These are phyloP conservation scores for Aspergillus quadrilineatus DNA, from an alignment of 2,329 filamentous ascomycete genomes.

Conservation along the genomic window DNA sequence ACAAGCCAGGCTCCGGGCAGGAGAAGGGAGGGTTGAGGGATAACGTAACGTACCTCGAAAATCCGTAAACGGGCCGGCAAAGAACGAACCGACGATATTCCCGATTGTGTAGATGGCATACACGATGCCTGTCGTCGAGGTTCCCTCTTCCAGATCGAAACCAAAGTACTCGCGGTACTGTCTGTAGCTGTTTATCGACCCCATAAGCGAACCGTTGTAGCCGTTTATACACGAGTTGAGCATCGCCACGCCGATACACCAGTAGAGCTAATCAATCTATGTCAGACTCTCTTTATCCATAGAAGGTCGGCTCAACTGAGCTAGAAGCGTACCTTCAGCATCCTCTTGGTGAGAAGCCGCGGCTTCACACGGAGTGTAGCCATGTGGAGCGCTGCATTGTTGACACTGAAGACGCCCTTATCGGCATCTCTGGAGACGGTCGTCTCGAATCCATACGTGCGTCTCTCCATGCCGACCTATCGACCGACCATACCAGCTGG, in stretches of 20 bases:
- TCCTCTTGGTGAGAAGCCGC: slow-evolving; percentile 38
- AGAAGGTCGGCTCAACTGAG: not conserved
- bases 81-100: slow-evolving; percentile 49
- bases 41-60: slow-evolving; percentile 28
- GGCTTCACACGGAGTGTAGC: slow-evolving; percentile 36
- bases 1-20: not conserved
- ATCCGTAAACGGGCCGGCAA: slow-evolving; percentile 46
- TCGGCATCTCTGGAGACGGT: too few species aligned
- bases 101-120: slow-evolving; percentile 52
- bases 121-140: slow-evolving; percentile 48
- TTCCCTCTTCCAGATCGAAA: slow-evolving; percentile 40
- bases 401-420: slow-evolving; percentile 14
- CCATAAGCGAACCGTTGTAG: slow-evolving; percentile 53
- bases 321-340: slow-evolving; percentile 41
- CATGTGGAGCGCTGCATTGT: slow-evolving; percentile 33
- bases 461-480: too few species aligned
- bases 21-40: too few species aligned
- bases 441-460: too few species aligned
- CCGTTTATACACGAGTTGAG: slow-evolving; percentile 50
- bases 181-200: slow-evolving; percentile 48
- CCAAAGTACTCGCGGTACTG: slow-evolving; percentile 48
- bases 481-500: too few species aligned
- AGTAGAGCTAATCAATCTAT: slow-evolving; percentile 35
- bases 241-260: slow-evolving; percentile 43
- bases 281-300: not conserved